These are phyloP conservation scores for Tephrocybe rancida DNA, from an alignment of 768 basidiomycete species.

Conservation along the genomic window DNA sequence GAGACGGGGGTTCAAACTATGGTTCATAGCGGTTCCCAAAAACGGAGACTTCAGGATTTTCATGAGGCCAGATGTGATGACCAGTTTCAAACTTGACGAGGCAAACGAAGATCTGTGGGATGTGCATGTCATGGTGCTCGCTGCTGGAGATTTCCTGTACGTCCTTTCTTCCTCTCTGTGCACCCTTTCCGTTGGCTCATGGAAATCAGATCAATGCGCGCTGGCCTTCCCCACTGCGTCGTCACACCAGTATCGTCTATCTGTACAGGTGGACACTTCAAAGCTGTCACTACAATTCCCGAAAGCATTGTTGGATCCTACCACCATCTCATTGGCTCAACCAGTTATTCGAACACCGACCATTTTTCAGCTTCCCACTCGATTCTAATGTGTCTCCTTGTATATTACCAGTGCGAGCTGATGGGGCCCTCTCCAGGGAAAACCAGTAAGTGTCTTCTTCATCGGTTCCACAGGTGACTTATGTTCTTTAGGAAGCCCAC, in stretches of 20 bases:
- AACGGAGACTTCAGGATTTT: background rate
- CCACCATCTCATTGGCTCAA: background rate
- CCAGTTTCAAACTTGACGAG: background rate
- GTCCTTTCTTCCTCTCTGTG: background rate
- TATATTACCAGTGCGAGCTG: background rate
- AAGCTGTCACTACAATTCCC: background rate
- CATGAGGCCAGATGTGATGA: background rate
- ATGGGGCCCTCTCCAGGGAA: too few species aligned
- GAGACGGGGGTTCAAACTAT: background rate
- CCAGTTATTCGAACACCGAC: background rate
- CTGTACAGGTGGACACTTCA: background rate
- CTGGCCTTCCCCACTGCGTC: background rate
- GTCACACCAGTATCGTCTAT: background rate
- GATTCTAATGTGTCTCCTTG: background rate
- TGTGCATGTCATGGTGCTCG: background rate
- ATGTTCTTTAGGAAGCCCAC: background rate
- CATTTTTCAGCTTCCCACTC: background rate
- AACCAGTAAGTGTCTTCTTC: too few species aligned
- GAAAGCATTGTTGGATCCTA: background rate
- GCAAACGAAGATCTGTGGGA: background rate
- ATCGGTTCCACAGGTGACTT: too few species aligned
- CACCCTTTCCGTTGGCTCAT: background rate
- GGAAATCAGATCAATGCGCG: background rate
- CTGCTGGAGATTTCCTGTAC: background rate
- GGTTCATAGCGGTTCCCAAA: background rate